A percentile compares a stretch with the other conserved stretches of the same genome.
Evolutionary conservation across 2,329 filamentous ascomycete species (phyloP).

Genomic region (Aureobasidium leucospermi): DNA sequence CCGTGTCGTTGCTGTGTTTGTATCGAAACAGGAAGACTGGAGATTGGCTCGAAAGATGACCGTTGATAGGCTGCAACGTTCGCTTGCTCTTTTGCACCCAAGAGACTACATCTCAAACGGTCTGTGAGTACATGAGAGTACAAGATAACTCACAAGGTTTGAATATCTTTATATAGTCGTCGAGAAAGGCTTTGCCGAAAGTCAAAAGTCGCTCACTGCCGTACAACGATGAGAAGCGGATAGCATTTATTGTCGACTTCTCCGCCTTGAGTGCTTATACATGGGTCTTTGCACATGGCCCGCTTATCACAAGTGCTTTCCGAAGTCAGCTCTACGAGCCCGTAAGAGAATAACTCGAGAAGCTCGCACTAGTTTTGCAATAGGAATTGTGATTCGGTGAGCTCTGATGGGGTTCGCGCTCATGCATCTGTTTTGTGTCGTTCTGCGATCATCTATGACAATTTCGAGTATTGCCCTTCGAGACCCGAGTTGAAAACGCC

Average conservation of each 20-base stretch:
- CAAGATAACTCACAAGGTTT: background rate
- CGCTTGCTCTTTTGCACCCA: background rate
- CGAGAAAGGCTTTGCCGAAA: background rate
- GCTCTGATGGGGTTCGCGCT: too few relatives aligned
- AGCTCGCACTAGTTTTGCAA: too few relatives aligned
- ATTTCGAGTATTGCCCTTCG: background rate
- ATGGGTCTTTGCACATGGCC: too few relatives aligned
- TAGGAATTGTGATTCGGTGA: too few relatives aligned
- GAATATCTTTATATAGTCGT: background rate
- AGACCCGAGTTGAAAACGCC: background rate
- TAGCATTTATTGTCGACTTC: too few relatives aligned
- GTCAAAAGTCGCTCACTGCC: background rate
- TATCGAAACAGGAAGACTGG: conserved; percentile 3
- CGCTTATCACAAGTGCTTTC: too few relatives aligned
- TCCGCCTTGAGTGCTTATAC: too few relatives aligned
- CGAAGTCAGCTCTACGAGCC: too few relatives aligned
- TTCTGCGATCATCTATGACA: too few relatives aligned
- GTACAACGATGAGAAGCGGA: background rate
- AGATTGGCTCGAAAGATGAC: background rate
- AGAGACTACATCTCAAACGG: background rate
- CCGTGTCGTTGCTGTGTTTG: background rate
- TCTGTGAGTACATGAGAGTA: background rate
- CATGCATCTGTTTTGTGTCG: too few relatives aligned
- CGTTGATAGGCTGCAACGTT: conserved; percentile 1
- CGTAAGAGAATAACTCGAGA: too few relatives aligned